Conservation (phyloP, 139 green algal genomes). For the Tetraselmis striata region DNA sequence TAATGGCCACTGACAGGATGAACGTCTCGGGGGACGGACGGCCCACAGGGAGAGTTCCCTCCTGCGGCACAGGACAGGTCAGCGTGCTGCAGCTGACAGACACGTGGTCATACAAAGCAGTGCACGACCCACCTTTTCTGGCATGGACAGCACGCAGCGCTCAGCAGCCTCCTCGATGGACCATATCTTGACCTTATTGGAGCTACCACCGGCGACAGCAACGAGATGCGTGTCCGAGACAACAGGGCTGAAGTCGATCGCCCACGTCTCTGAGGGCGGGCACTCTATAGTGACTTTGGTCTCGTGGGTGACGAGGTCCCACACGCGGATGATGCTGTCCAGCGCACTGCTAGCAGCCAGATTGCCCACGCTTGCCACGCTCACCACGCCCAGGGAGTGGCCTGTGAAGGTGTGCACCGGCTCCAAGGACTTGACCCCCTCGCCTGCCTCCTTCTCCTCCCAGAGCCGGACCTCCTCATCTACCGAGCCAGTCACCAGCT, state of each 20-base stretch:
- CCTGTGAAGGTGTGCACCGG: constrained; percentile 49
- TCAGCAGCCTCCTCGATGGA: constrained; percentile 21
- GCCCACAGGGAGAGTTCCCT: background rate
- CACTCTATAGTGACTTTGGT: constrained; percentile 59
- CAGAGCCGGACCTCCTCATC: constrained; percentile 80
- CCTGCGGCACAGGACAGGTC: background rate
- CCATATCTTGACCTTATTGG: constrained; percentile 39
- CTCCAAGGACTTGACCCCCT: constrained; percentile 26
- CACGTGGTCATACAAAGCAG: background rate
- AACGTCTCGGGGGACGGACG: constrained; percentile 38
- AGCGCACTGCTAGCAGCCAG: constrained; percentile 68
- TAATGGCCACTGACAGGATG: constrained; percentile 64
- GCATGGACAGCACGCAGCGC: constrained; percentile 18
- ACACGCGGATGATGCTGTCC: constrained; percentile 77
- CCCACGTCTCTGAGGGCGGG: constrained; percentile 79
- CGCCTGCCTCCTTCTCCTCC: constrained; percentile 26
- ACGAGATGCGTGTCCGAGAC: constrained; percentile 28
- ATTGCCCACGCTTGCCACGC: constrained; percentile 46
- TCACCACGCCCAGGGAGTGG: constrained; percentile 78
- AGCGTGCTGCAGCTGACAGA: background rate
- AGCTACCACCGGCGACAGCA: constrained; percentile 63
- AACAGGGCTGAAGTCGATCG: constrained; percentile 55
- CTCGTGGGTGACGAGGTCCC: constrained; percentile 38
- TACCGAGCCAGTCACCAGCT: constrained; percentile 52
- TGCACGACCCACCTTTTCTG: constrained; percentile 1